These are phyloP conservation scores for Suhomyces xylopsoci DNA, from an alignment of 805 yeast species.

Conservation along the genomic window DNA sequence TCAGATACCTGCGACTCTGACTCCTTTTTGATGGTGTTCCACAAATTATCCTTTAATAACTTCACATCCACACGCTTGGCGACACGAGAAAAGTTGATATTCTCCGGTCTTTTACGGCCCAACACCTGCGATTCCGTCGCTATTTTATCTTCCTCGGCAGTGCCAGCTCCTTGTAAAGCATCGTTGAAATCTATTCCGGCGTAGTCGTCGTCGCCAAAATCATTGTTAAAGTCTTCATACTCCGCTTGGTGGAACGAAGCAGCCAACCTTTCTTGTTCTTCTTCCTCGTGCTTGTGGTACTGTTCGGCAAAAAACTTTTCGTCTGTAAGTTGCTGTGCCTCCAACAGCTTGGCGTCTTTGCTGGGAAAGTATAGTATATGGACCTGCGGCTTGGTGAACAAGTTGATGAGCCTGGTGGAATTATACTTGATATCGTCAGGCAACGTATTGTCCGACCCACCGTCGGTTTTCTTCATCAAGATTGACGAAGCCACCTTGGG, in stretches of 20 bases:
- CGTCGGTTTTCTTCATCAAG: slow-evolving; percentile 31
- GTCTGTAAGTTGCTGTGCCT: slow-evolving; percentile 46
- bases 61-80: slow-evolving; percentile 81
- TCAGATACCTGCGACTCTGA: not conserved
- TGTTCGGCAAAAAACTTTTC: slow-evolving; percentile 72
- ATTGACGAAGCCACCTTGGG: slow-evolving; percentile 21
- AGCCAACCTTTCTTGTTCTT: slow-evolving; percentile 35
- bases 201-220: slow-evolving; percentile 31
- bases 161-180: slow-evolving; percentile 31
- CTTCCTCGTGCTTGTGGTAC: slow-evolving; percentile 44
- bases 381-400: slow-evolving; percentile 65
- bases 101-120: slow-evolving; percentile 33
- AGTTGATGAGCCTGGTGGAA: slow-evolving; percentile 60
- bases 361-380: slow-evolving; percentile 25
- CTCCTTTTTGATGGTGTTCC: slow-evolving; percentile 50
- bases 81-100: slow-evolving; percentile 58
- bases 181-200: slow-evolving; percentile 44
- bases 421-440: slow-evolving; percentile 76
- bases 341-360: slow-evolving; percentile 12
- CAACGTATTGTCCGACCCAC: slow-evolving; percentile 44
- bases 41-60: slow-evolving; percentile 67
- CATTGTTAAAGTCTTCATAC: slow-evolving; percentile 37
- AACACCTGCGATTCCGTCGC: slow-evolving; percentile 21
- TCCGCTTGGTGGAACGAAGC: slow-evolving; percentile 40
- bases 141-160: slow-evolving; percentile 8